phyloP scores from a whole-genome alignment of 1,284 basidiomycete genomes.

The Cutaneotrichosporon spelunceum region DNA sequence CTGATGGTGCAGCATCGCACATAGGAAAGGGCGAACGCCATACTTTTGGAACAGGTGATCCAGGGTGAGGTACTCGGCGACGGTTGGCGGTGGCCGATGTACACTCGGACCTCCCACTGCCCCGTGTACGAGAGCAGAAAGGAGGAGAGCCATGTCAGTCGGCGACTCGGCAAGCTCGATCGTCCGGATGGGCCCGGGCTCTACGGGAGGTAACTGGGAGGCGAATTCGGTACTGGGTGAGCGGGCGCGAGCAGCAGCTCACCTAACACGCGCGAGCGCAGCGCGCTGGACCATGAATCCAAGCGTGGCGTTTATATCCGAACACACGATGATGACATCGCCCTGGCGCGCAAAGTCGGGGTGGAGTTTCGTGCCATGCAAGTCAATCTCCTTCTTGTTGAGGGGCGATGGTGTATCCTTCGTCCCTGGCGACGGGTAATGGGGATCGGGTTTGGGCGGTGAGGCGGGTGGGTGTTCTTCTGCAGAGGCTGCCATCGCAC shows the following conservation, averaged over 20 bases:
- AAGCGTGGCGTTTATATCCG: conserved; percentile 1
- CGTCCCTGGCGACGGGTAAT: background rate
- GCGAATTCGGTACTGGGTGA: conserved; percentile 7
- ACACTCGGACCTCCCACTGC: background rate
- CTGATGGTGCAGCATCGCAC: conserved; percentile 4
- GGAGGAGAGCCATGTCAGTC: conserved; percentile 4
- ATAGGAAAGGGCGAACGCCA: background rate
- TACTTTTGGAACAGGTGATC: conserved; percentile 7
- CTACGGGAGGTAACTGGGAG: background rate
- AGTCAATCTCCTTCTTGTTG: background rate
- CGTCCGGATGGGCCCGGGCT: background rate
- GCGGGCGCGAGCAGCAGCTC: background rate
- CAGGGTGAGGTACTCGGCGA: conserved; percentile 10
- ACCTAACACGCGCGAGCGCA: conserved; percentile 3
- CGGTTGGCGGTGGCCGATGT: background rate
- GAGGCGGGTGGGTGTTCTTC: background rate
- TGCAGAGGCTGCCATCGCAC: background rate
- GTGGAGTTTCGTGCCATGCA: conserved; percentile 4
- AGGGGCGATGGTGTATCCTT: too few relatives aligned
- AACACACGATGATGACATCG: conserved; percentile 14
- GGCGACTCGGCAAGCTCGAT: background rate
- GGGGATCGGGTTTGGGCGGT: background rate
- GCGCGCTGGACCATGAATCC: conserved; percentile 11
- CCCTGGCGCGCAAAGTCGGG: conserved; percentile 16
- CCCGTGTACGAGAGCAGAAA: conserved; percentile 8